Conservation (phyloP, 2,329 filamentous ascomycete species). For the Microdochium paspali region DNA sequence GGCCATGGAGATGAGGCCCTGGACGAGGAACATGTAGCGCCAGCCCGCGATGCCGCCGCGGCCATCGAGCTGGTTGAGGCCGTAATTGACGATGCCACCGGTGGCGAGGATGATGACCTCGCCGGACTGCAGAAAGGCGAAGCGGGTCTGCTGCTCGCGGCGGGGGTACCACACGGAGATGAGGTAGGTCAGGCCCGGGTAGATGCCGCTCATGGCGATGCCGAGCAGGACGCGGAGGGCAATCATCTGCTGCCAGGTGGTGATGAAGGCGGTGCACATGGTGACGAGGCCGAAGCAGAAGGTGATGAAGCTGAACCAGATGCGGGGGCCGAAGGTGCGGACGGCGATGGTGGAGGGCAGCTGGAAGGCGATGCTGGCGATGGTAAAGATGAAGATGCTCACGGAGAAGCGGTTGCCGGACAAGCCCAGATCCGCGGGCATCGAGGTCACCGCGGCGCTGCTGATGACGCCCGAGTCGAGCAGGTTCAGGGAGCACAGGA, state of each 20-base stretch:
- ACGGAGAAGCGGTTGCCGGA: slow-evolving; percentile 59
- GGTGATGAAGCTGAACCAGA: slow-evolving; percentile 57
- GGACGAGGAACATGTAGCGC: slow-evolving; percentile 62
- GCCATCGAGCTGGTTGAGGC: slow-evolving; percentile 51
- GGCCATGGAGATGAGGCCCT: slow-evolving; percentile 50
- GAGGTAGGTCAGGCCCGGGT: slow-evolving; percentile 40
- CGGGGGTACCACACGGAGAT: slow-evolving; percentile 54
- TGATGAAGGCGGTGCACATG: slow-evolving; percentile 58
- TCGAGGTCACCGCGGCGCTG: slow-evolving; percentile 59
- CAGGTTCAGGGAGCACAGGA: slow-evolving; percentile 61
- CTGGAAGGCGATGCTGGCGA: slow-evolving; percentile 59
- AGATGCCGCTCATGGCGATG: slow-evolving; percentile 48
- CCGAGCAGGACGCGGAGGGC: slow-evolving; percentile 56
- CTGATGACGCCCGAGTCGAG: slow-evolving; percentile 63
- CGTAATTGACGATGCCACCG: slow-evolving; percentile 59
- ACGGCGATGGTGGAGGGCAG: slow-evolving; percentile 60
- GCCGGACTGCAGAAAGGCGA: slow-evolving; percentile 54
- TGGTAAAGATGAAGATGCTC: slow-evolving; percentile 65
- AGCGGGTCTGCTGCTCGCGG: slow-evolving; percentile 56
- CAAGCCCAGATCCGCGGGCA: slow-evolving; percentile 54
- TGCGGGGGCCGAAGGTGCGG: slow-evolving; percentile 52
- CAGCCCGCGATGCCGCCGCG: slow-evolving; percentile 47
- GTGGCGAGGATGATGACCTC: slow-evolving; percentile 58
- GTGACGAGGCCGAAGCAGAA: slow-evolving; percentile 54
- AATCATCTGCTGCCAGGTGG: slow-evolving; percentile 62